Evolutionary conservation across 768 basidiomycete species (phyloP).

Genomic region (Trametes punicea): DNA sequence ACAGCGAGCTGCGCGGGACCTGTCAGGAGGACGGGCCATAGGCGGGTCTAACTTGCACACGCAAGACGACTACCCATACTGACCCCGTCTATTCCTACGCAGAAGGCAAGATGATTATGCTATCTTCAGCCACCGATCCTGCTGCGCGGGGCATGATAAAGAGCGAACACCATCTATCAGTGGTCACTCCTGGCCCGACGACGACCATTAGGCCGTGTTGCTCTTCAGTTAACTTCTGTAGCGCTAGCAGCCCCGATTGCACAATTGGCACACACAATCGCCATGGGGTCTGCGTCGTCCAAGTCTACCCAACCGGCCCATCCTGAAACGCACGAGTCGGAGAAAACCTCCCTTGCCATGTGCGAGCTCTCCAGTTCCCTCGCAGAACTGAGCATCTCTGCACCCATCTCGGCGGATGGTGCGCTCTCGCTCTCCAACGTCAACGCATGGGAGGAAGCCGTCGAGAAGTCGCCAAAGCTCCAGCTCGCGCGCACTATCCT

Average conservation of each 20-base stretch:
- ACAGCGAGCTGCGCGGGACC: neutral
- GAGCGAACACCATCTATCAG: neutral
- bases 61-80: no score
- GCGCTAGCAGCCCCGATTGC: neutral
- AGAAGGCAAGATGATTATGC: neutral
- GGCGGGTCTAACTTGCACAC: neutral
- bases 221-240: neutral
- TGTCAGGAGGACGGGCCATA: neutral
- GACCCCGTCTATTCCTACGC: no score
- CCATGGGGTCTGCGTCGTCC: conserved; percentile 38
- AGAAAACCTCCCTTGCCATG: conserved; percentile 18
- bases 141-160: neutral
- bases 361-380: conserved; percentile 16
- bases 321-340: conserved; percentile 18
- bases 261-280: neutral
- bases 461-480: conserved; percentile 53
- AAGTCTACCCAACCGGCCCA: conserved; percentile 24
- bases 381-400: conserved; percentile 11
- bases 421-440: conserved; percentile 57
- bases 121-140: neutral
- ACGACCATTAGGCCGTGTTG: neutral
- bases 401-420: conserved; percentile 54
- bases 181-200: neutral
- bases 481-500: conserved; percentile 77
- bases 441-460: conserved; percentile 62